phyloP scores from a whole-genome alignment of 1,284 basidiomycete species.

The Puccinia hordei region DNA sequence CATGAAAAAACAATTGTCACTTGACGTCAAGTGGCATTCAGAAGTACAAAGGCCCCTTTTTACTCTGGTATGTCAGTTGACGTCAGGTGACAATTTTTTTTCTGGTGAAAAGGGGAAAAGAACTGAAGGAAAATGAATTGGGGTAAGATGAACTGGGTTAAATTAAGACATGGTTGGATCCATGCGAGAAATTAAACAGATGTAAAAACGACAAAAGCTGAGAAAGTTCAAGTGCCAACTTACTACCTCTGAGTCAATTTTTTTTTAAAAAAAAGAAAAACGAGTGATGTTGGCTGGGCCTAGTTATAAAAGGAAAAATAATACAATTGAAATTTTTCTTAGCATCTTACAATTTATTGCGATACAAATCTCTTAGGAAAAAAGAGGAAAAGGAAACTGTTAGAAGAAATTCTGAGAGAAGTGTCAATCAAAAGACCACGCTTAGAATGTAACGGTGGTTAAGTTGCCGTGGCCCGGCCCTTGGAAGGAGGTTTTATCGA shows the following conservation, averaged over 20 bases:
- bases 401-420: not conserved
- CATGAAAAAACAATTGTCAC: too few species aligned
- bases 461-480: slow-evolving; percentile 30
- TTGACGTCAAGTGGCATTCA: too few species aligned
- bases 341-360: slow-evolving; percentile 20
- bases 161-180: not conserved
- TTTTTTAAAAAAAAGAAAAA: not conserved
- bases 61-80: too few species aligned
- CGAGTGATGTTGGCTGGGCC: slow-evolving; percentile 4
- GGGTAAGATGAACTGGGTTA: not conserved
- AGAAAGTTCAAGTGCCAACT: not conserved
- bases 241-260: not conserved
- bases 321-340: not conserved
- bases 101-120: not conserved
- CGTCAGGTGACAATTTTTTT: too few species aligned
- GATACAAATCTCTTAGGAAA: not conserved
- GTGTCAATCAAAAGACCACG: not conserved
- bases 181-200: slow-evolving; percentile 17
- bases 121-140: not conserved
- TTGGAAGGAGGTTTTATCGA: slow-evolving; percentile 34
- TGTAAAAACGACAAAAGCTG: not conserved
- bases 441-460: slow-evolving; percentile 40
- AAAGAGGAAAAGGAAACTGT: not conserved
- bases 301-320: not conserved
- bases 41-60: too few species aligned